Evolutionary conservation across 2,329 filamentous ascomycete species (phyloP), one percentile per base, ranked within the genome.

Genomic region (Elsinoe ampelina): DNA sequence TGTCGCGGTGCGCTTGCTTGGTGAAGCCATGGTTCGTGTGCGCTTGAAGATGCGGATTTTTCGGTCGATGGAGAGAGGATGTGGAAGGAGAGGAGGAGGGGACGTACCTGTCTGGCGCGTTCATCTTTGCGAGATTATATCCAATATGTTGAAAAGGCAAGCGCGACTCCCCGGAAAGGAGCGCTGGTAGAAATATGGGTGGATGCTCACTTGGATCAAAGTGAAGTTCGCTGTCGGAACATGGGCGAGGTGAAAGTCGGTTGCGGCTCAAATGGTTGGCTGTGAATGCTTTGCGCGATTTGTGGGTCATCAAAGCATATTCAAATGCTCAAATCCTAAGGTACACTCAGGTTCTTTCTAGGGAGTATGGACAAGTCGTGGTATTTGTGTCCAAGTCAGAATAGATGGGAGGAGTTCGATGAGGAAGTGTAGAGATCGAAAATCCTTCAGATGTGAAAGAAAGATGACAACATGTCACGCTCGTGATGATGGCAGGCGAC

Each of bases 81-180:
- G 34, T 20, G 30, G 34, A 35, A 20, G 22, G 52, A 20, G 55
- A 56, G 57, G 48, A 55, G 42, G 42, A 45, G 58, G 54, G 34
- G 8, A 68, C 73, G 69, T 71, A 80, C 78, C 75, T 72, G 61
- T 77, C 75, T 63, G 75, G 75, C 15, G 75, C 75, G 68, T 81
- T 81, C 78, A 80, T 81, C 54, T 63, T 64, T 55, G 42, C 13
- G 22, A 30, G 5, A 11, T 22, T 15, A 26, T 56, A 56, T 56
- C 54, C 54, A 56, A 56, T 19, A 15, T 52, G 48, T 35, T 41
- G 47, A 13, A 5, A 26, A 12, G 35, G 48, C 47, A 39, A 32
- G n/a, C 13, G 47, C 47, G 35, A 36, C 47, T 58, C 42, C 56
- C 26, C 20, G 22, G 22, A 38, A 19, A 45, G 42, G 36, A 22